These are phyloP conservation scores for Tylopilus subfusipes DNA, from an alignment of 768 basidiomycete genomes.

Conservation along the genomic window DNA sequence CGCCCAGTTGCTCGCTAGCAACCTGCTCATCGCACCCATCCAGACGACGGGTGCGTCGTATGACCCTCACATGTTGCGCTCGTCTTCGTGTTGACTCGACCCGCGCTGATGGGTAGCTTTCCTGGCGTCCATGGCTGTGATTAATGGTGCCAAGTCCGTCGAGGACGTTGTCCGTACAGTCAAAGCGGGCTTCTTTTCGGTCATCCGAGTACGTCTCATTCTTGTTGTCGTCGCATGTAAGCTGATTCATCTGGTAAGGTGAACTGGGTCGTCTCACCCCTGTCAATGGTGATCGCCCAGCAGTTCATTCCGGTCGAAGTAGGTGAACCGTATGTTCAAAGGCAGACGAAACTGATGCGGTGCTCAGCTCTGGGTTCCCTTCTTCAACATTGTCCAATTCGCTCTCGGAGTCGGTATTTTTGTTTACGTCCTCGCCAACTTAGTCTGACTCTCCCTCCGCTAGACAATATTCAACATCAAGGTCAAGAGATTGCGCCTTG, in stretches of 20 bases:
- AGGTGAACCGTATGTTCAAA: constrained; percentile 15
- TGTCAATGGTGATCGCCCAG: constrained; percentile 74
- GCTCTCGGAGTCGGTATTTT: constrained; percentile 58
- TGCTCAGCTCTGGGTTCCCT: constrained; percentile 77
- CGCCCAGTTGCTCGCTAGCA: constrained; percentile 71
- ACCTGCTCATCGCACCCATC: constrained; percentile 72
- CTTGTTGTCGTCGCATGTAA: neutral
- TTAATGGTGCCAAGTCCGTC: constrained; percentile 70
- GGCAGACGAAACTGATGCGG: constrained; percentile 1
- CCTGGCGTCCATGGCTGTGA: constrained; percentile 77
- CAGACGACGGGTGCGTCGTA: constrained; percentile 56
- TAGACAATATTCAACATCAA: constrained; percentile 75
- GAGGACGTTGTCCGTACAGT: constrained; percentile 66
- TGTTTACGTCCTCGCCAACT: neutral
- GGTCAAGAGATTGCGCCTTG: constrained; percentile 59
- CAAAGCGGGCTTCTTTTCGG: constrained; percentile 67
- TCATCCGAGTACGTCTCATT: constrained; percentile 55
- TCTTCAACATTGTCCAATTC: constrained; percentile 79
- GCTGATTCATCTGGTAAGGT: constrained; percentile 42
- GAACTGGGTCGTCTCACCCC: constrained; percentile 75
- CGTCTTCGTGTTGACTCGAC: neutral
- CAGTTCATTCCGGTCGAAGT: constrained; percentile 76
- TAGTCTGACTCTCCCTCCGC: neutral
- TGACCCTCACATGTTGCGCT: neutral
- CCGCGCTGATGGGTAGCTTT: constrained; percentile 43